phyloP scores from a whole-genome alignment of 2,329 filamentous ascomycete genomes.

The Geoglossum cookeanum region DNA sequence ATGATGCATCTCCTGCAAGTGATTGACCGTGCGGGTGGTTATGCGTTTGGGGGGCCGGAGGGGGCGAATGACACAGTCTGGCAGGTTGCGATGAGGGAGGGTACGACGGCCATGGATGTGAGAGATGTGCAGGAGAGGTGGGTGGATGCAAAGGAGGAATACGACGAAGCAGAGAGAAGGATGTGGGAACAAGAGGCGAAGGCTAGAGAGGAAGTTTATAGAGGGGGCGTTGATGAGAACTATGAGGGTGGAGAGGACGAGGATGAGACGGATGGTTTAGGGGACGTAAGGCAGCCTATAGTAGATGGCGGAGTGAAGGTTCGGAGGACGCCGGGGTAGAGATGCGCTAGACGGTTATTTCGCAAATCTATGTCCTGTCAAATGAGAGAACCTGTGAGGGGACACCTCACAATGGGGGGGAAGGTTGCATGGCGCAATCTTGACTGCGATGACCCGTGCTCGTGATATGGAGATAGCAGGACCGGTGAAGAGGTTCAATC shows the following conservation, averaged over 20 bases:
- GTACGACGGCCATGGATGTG: slow-evolving; percentile 52
- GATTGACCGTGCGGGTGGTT: slow-evolving; percentile 82
- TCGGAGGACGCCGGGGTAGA: background rate
- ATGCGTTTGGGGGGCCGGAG: slow-evolving; percentile 78
- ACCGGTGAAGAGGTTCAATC: too few relatives aligned
- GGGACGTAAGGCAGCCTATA: background rate
- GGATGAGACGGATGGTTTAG: background rate
- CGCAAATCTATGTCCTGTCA: too few relatives aligned
- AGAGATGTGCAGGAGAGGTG: slow-evolving; percentile 89
- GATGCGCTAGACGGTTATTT: background rate
- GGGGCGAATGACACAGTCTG: slow-evolving; percentile 93
- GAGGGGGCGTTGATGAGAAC: background rate
- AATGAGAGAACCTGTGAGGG: too few relatives aligned
- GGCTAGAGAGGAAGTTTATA: background rate
- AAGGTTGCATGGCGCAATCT: too few relatives aligned
- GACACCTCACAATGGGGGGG: too few relatives aligned
- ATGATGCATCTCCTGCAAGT: slow-evolving; percentile 85
- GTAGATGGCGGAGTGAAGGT: background rate
- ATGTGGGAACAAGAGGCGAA: slow-evolving; percentile 46
- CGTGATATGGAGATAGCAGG: too few relatives aligned
- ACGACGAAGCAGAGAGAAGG: slow-evolving; percentile 60
- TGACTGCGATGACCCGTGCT: too few relatives aligned
- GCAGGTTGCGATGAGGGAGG: slow-evolving; percentile 77
- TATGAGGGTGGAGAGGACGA: background rate
- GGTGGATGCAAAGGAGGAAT: slow-evolving; percentile 77